These are phyloP conservation scores for Tylopilus sp. DNA, from an alignment of 768 basidiomycete species.

Conservation along the genomic window DNA sequence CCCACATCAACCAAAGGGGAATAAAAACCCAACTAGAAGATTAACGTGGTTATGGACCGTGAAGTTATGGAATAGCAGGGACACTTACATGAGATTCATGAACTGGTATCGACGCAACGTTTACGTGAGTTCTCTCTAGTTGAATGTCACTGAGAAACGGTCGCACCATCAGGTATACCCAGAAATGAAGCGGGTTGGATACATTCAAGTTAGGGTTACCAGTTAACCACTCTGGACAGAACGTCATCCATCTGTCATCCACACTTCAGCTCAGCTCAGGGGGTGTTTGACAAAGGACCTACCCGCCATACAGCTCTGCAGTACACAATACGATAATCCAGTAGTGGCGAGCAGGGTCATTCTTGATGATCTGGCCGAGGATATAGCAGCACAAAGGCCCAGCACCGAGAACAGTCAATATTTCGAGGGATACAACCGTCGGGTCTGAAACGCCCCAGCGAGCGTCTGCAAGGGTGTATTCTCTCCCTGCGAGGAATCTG, in stretches of 20 bases:
- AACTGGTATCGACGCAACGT: slow-evolving; percentile 42
- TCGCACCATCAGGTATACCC: slow-evolving; percentile 79
- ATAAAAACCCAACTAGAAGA: slow-evolving; percentile 75
- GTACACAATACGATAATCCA: slow-evolving; percentile 80
- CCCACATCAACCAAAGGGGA: slow-evolving; percentile 72
- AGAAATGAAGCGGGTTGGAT: slow-evolving; percentile 66
- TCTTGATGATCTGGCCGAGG: slow-evolving; percentile 56
- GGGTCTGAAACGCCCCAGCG: slow-evolving; percentile 82
- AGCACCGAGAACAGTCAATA: slow-evolving; percentile 73
- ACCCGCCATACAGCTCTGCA: slow-evolving; percentile 78
- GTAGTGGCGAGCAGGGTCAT: slow-evolving; percentile 55
- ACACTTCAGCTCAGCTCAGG: neutral
- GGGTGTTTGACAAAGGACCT: slow-evolving; percentile 13
- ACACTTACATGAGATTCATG: slow-evolving; percentile 73
- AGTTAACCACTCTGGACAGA: slow-evolving; percentile 82
- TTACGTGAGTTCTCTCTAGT: neutral
- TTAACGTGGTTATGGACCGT: slow-evolving; percentile 1
- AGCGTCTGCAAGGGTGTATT: slow-evolving; percentile 76
- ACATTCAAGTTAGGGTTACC: slow-evolving; percentile 71
- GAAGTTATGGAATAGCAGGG: neutral
- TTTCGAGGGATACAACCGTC: slow-evolving; percentile 76
- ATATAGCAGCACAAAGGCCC: slow-evolving; percentile 75
- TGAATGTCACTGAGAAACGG: neutral
- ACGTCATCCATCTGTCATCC: slow-evolving; percentile 72
- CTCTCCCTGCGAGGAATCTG: slow-evolving; percentile 54